These are phyloP conservation scores for Gracilaria caudata DNA, from an alignment of 23 red algal species.

Conservation along the genomic window DNA sequence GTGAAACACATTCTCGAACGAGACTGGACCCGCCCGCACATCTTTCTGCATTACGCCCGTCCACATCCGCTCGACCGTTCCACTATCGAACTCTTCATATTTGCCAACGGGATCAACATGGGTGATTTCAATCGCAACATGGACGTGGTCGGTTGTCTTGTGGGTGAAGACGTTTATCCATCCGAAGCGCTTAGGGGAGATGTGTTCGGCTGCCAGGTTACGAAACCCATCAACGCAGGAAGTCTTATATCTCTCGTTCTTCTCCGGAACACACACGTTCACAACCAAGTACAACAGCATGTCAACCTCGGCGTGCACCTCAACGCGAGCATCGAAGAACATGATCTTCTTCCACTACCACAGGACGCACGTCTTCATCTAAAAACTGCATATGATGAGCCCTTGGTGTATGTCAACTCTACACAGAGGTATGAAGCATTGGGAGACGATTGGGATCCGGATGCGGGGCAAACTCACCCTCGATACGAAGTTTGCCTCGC, in stretches of 20 bases:
- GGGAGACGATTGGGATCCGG: not conserved
- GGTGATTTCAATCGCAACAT: slow-evolving; percentile 9
- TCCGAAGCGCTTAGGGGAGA: not conserved
- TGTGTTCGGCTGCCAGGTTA: not conserved
- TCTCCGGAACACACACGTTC: not conserved
- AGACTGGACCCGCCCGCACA: slow-evolving; percentile 2
- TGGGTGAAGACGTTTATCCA: slow-evolving; percentile 9
- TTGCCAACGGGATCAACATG: slow-evolving; percentile 2
- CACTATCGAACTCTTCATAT: slow-evolving; percentile 18
- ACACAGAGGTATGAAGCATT: not conserved
- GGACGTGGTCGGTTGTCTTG: slow-evolving; percentile 22
- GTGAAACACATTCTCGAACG: not conserved
- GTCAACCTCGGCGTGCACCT: not conserved
- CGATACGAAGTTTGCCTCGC: slow-evolving; percentile 7
- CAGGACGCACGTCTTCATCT: not conserved
- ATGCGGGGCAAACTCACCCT: not conserved
- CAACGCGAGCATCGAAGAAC: not conserved
- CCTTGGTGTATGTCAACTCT: not conserved
- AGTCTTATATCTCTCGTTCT: not conserved
- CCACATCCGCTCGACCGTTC: not conserved
- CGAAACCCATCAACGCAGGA: not conserved
- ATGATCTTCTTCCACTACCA: not conserved
- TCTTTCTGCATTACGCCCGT: not conserved
- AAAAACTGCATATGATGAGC: not conserved
- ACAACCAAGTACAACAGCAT: not conserved